Evolutionary conservation across 1,139 yeast genomes (phyloP).

Genomic region (Nadsonia commutata): DNA sequence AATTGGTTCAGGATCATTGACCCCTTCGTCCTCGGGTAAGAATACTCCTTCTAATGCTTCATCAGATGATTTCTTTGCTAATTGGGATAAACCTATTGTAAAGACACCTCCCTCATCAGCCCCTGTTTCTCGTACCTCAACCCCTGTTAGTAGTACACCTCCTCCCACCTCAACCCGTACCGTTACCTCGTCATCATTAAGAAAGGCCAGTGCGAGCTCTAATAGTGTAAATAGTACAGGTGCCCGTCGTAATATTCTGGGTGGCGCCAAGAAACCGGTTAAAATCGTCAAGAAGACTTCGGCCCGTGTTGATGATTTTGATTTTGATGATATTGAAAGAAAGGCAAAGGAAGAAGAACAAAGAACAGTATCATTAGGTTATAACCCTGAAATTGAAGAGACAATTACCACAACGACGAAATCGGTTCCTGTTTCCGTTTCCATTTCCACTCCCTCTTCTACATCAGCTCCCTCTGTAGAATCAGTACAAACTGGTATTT

Average conservation of each 20-base stretch:
- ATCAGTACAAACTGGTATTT: constrained; percentile 11
- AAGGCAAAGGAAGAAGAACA: constrained; percentile 76
- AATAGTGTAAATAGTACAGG: constrained; percentile 14
- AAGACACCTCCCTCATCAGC: constrained; percentile 25
- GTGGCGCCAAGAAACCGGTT: constrained; percentile 20
- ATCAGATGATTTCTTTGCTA: constrained; percentile 78
- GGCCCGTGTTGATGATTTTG: constrained; percentile 45
- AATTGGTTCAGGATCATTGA: constrained; percentile 17
- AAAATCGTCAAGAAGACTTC: constrained; percentile 29
- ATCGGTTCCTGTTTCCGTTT: too few relatives aligned
- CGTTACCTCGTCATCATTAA: constrained; percentile 12
- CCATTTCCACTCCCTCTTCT: constrained; percentile 7
- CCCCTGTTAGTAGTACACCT: constrained; percentile 14
- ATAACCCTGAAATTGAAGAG: constrained; percentile 50
- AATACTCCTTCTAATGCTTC: constrained; percentile 12
- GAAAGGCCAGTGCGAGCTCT: constrained; percentile 15
- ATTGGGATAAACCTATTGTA: constrained; percentile 68
- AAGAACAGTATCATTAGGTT: constrained; percentile 57
- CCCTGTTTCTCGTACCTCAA: constrained; percentile 35
- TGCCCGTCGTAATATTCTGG: constrained; percentile 16
- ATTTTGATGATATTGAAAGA: constrained; percentile 82
- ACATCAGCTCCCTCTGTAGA: constrained; percentile 5
- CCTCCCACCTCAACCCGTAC: constrained; percentile 15
- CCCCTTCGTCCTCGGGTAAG: constrained; percentile 23
- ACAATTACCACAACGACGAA: too few relatives aligned